Evolutionary conservation across 148 eudicot species (phyloP).

Genomic region (Rhododendron griersonianum): DNA sequence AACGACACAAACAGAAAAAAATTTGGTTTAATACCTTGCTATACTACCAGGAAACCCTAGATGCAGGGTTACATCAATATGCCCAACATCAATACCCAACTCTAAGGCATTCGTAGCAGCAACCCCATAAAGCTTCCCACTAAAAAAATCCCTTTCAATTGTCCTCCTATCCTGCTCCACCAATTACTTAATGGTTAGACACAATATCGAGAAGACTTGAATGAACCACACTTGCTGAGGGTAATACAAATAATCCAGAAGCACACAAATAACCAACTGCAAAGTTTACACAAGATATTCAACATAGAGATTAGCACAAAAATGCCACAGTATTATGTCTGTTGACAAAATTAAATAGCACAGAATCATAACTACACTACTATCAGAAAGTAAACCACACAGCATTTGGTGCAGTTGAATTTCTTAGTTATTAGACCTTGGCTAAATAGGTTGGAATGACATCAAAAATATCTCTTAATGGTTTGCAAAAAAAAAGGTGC

Average conservation of each 20-base stretch:
- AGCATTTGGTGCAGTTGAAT: neutral
- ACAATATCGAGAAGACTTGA: neutral
- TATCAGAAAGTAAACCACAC: neutral
- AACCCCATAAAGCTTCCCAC: constrained; percentile 77
- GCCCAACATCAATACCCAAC: constrained; percentile 96
- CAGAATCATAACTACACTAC: neutral
- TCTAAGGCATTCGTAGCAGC: constrained; percentile 98
- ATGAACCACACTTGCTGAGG: neutral
- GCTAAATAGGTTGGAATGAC: neutral
- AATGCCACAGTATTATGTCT: neutral
- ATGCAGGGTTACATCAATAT: constrained; percentile 89
- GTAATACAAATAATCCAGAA: neutral
- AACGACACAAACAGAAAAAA: constrained; percentile 11
- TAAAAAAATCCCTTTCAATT: constrained; percentile 74
- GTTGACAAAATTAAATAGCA: neutral
- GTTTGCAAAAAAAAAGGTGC: neutral
- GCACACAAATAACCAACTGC: neutral
- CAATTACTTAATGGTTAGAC: constrained; percentile 9
- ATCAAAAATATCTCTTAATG: neutral
- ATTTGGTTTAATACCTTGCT: constrained; percentile 56
- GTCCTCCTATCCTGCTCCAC: constrained; percentile 77
- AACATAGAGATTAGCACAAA: neutral
- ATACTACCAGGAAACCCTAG: constrained; percentile 97
- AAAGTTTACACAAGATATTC: neutral
- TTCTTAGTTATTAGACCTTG: neutral